Evolutionary conservation across 2,329 filamentous ascomycete species (phyloP).

Genomic region (Colletotrichum acutatum): DNA sequence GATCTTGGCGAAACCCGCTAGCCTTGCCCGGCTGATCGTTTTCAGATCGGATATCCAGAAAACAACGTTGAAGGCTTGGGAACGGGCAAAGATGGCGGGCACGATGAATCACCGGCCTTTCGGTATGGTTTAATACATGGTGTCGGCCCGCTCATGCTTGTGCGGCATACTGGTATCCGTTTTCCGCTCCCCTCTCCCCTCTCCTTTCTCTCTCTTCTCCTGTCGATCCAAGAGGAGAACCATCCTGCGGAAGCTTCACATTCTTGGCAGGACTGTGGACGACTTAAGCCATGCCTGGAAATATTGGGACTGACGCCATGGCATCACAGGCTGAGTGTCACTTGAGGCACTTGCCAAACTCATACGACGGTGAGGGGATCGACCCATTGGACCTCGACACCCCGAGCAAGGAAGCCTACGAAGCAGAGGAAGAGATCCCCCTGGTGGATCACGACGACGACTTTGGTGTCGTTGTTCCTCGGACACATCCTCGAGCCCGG

Average conservation of each 20-base stretch:
- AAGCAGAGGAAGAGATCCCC: constrained; percentile 5
- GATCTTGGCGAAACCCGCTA: not conserved
- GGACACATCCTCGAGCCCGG: not conserved
- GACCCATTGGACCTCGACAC: not conserved
- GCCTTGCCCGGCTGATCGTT: not conserved
- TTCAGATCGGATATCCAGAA: not conserved
- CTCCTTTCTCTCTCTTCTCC: not conserved
- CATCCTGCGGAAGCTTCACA: not conserved
- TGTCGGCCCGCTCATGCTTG: not conserved
- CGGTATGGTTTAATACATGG: not conserved
- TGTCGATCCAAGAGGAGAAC: not conserved
- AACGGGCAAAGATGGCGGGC: not conserved
- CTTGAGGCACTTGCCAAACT: not conserved
- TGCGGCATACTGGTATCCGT: not conserved
- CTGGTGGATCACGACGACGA: not conserved
- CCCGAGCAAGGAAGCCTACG: not conserved
- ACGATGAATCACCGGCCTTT: not conserved
- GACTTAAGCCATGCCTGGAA: not conserved
- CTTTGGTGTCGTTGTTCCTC: not conserved
- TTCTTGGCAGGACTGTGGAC: not conserved
- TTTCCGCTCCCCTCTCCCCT: not conserved
- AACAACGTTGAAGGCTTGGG: not conserved
- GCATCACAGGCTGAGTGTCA: not conserved
- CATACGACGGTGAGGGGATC: not conserved
- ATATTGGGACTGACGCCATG: not conserved